Evolutionary conservation across 1,284 basidiomycete genomes (phyloP).

Genomic region (Ganoderma lucidum): DNA sequence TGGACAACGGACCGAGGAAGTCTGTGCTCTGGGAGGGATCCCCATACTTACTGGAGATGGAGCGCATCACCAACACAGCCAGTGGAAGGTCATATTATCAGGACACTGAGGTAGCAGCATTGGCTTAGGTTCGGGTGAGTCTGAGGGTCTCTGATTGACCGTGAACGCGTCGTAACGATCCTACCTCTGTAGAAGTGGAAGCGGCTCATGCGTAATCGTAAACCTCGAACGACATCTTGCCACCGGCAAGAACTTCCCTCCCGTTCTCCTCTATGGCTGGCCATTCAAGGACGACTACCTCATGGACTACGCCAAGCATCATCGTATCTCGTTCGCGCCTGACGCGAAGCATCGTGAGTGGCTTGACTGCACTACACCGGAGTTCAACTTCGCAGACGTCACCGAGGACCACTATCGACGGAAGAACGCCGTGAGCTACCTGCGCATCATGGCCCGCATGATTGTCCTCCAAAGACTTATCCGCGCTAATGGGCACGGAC

Average conservation of each 20-base stretch:
- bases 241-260: not conserved
- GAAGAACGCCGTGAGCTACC: not conserved
- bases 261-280: slow-evolving; percentile 10
- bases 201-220: slow-evolving; percentile 2
- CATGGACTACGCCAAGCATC: slow-evolving; percentile 7
- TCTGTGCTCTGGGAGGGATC: not conserved
- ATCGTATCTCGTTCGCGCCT: not conserved
- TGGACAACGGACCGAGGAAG: not conserved
- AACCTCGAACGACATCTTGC: not conserved
- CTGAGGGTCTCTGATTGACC: not conserved
- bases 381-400: slow-evolving; percentile 15
- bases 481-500: not conserved
- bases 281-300: slow-evolving; percentile 8
- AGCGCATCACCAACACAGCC: not conserved
- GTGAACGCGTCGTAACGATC: not conserved
- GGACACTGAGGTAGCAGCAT: not conserved
- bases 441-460: not conserved
- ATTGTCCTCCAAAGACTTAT: not conserved
- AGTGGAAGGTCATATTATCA: not conserved
- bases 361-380: not conserved
- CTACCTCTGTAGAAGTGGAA: slow-evolving; percentile 9
- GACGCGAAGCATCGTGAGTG: not conserved
- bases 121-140: not conserved
- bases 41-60: not conserved
- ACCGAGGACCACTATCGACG: not conserved